Evolutionary conservation across 345 rosid species (phyloP), one percentile per base, ranked within the genome.

Genomic region (Eucalyptus erythrocorys): DNA sequence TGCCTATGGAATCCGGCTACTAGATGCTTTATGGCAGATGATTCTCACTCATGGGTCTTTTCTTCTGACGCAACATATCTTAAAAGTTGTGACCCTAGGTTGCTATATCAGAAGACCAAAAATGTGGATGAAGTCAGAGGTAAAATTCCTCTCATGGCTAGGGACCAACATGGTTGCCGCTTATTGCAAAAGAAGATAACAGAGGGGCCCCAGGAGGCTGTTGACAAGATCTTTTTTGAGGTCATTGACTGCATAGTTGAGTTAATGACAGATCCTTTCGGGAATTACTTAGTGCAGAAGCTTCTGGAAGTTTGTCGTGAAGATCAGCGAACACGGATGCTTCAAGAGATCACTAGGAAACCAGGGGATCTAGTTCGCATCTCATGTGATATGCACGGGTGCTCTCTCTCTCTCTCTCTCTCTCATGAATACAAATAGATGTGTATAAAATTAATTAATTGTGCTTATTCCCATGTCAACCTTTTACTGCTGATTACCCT

Each of bases 381-480:
- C 90, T 95, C 98, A 68, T 96, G 98, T 91, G 96, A 96, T 90
- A 93, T 94, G 95, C 98, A 95, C 37, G 99, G 98, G 99, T 96
- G 86, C 86, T 89, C 30, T 37, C 80, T 86, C 89, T 80, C 86
- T 45, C 48, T 87, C 71, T 85, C 68, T 49, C 37, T 27, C 81
- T 47, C 22, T 43, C 30, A 55, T 27, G 8, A 48, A 43, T 84
- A 45, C n/a, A 45, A 43, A 43, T 84, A 84, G 86, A 68, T 13
- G 1, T 68, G 43, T 68, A 68, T 68, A 34, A 10, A 21, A 71
- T 71, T 71, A 43, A 76, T 37, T 43, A 34, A 71, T 40, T 71
- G 27, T 71, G 45, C 81, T 37, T 71, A 71, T 42, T 71, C 81
- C 45, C 87, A 49, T 85, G 59, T 43, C 30, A 86, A 86, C 64